Evolutionary conservation across 495 filamentous ascomycete species (phyloP).

Genomic region (Pyrenula aspistea): DNA sequence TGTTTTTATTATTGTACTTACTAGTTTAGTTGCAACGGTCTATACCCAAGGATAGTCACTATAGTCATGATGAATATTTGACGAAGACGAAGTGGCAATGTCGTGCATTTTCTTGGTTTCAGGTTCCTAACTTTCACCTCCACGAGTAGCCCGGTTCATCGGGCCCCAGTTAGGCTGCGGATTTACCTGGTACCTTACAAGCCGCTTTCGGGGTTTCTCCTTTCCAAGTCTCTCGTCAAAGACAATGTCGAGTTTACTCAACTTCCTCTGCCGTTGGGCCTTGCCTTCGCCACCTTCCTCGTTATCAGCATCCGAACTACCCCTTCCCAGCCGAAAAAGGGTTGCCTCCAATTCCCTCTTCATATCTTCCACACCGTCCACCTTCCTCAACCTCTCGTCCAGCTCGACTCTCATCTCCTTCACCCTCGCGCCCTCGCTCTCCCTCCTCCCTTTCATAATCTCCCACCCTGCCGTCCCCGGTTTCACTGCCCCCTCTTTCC

Average conservation of each 20-base stretch:
- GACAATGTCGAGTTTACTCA: slow-evolving; percentile 45
- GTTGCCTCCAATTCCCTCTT: slow-evolving; percentile 34
- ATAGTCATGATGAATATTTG: too few relatives aligned
- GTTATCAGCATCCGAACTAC: background rate
- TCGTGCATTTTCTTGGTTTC: too few relatives aligned
- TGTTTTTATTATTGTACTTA: too few relatives aligned
- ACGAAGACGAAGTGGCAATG: too few relatives aligned
- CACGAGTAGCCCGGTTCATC: slow-evolving; percentile 51
- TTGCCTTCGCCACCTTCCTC: background rate
- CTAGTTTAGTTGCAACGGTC: too few relatives aligned
- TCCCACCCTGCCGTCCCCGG: slow-evolving; percentile 54
- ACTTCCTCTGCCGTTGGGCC: slow-evolving; percentile 18
- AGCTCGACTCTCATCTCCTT: slow-evolving; percentile 22
- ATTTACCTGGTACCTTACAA: slow-evolving; percentile 79
- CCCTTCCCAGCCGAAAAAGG: slow-evolving; percentile 25
- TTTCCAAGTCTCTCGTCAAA: slow-evolving; percentile 75
- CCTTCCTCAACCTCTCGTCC: slow-evolving; percentile 18
- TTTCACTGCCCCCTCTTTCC: slow-evolving; percentile 58
- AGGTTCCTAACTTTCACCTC: background rate
- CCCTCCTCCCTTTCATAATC: slow-evolving; percentile 40
- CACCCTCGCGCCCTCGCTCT: slow-evolving; percentile 8
- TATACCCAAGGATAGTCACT: too few relatives aligned
- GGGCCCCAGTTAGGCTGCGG: slow-evolving; percentile 90
- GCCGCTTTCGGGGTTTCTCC: slow-evolving; percentile 46
- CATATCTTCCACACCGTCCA: slow-evolving; percentile 23